Base-by-base conservation (phyloP, 331 rosid genomes). In the Malus hybrid region DNA sequence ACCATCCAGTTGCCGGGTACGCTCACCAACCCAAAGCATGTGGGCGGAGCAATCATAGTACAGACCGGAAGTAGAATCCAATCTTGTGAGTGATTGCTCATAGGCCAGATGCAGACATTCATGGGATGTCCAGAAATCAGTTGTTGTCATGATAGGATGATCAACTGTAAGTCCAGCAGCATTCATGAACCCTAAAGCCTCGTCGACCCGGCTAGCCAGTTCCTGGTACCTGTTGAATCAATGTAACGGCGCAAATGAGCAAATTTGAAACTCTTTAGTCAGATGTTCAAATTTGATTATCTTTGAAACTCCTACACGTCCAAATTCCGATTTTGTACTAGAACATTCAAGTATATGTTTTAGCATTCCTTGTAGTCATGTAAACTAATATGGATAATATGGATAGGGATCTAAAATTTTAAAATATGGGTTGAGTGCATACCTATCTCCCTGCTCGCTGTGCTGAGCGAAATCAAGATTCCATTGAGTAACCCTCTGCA, bases 11-110 rank as follows among this genome's bases (percentile, higher is more conserved):
- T 90, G 96, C 14, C 96, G 85, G 54, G 96, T 90, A 56, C 92
- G 90, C 87, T 90, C 88, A 57, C 96, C 96, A 57, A 80, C 90
- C 96, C 96, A 90, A 64, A 90, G 78, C 92, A 90, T 75, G 84
- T 90, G 96, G 76, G 96, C 96, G 44, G 96, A 90, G 86, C 96
- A 90, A 75, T 90, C 96, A n/a, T 90, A 87, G 76, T 84, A 73
- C 66, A 81, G 81, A 20, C 96, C 92, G 50, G 96, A 86, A 69
- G 96, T 90, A 29, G 96, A 90, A 77, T 90, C 95, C 76, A 68
- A 66, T 80, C 92, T 87, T 27, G 95, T 87, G 74, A 90, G 84
- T 8, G 95, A 44, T 76, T 90, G 90, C 79, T 90, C 95, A 61
- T 90, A 90, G 31, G 95, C 90, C 82, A 90, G 83, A 76, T 64